phyloP scores from a whole-genome alignment of 306 rosid genomes.

The Prunus campanulata region DNA sequence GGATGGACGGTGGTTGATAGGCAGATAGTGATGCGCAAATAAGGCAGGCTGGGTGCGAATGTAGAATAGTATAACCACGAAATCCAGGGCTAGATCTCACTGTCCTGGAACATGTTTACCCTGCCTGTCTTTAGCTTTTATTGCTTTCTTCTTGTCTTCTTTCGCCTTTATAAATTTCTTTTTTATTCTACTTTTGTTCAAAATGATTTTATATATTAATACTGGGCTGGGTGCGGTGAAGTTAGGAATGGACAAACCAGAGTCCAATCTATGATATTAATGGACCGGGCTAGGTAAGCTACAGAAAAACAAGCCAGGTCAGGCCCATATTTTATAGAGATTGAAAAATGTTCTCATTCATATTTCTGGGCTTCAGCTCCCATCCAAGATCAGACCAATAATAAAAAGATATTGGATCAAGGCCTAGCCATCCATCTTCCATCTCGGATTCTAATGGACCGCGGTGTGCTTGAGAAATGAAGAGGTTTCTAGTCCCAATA shows the following conservation, averaged over 20 bases:
- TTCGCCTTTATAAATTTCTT: too few species aligned
- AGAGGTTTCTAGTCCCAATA: too few species aligned
- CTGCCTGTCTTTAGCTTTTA: neutral
- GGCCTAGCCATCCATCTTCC: neutral
- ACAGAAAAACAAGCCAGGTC: too few species aligned
- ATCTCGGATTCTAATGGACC: too few species aligned
- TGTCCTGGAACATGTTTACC: neutral
- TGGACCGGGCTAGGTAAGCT: neutral
- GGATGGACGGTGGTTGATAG: neutral
- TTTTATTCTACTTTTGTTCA: too few species aligned
- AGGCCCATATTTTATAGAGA: neutral
- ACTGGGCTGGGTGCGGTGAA: neutral
- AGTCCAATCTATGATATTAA: neutral
- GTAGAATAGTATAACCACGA: neutral
- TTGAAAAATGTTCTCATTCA: neutral
- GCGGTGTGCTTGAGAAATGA: too few species aligned
- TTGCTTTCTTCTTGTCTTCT: neutral
- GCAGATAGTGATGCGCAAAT: neutral
- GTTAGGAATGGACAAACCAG: neutral
- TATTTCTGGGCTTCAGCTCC: neutral
- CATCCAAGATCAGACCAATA: neutral
- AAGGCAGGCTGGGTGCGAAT: neutral
- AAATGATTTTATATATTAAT: too few species aligned
- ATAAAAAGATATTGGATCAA: too few species aligned
- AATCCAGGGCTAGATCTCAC: constrained; percentile 34